These are phyloP conservation scores for Mycena galopus DNA, from an alignment of 768 basidiomycete genomes.

Conservation along the genomic window DNA sequence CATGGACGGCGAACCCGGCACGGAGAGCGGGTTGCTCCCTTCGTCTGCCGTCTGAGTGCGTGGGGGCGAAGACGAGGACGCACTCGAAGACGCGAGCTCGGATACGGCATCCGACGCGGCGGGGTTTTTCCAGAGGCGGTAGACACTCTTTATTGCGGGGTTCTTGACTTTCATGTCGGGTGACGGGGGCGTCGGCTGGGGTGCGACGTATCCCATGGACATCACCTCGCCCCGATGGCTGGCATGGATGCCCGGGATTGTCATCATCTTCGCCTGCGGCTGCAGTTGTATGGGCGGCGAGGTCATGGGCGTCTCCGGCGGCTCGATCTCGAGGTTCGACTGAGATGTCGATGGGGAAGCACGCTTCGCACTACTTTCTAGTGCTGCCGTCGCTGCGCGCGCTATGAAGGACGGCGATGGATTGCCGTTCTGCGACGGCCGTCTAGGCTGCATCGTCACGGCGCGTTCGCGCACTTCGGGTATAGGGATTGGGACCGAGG, in stretches of 20 bases:
- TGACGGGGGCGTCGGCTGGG: conserved; percentile 52
- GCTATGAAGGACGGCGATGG: conserved; percentile 19
- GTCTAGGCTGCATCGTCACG: conserved; percentile 30
- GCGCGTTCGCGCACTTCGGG: conserved; percentile 41
- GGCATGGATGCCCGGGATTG: conserved; percentile 89
- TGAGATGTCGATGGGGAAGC: conserved; percentile 6
- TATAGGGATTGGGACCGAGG: conserved; percentile 37
- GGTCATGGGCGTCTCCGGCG: conserved; percentile 42
- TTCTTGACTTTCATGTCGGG: conserved; percentile 55
- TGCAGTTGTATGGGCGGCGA: conserved; percentile 76
- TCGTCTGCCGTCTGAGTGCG: conserved; percentile 10
- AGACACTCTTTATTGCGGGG: conserved; percentile 75
- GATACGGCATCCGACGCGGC: conserved; percentile 38
- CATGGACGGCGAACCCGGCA: conserved; percentile 9
- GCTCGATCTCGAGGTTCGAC: conserved; percentile 3
- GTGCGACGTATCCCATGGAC: conserved; percentile 84
- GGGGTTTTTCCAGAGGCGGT: conserved; percentile 81
- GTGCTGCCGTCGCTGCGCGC: conserved; percentile 21
- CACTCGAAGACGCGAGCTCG: conserved; percentile 20
- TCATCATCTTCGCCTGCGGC: conserved; percentile 86
- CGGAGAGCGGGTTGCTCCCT: conserved; percentile 21
- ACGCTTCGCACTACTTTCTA: background rate
- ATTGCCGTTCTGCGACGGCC: conserved; percentile 27
- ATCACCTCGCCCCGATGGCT: conserved; percentile 88
- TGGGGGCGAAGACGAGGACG: conserved; percentile 26